These are phyloP conservation scores for Microsporum canis DNA, from an alignment of 2,329 filamentous ascomycete species.

Conservation along the genomic window DNA sequence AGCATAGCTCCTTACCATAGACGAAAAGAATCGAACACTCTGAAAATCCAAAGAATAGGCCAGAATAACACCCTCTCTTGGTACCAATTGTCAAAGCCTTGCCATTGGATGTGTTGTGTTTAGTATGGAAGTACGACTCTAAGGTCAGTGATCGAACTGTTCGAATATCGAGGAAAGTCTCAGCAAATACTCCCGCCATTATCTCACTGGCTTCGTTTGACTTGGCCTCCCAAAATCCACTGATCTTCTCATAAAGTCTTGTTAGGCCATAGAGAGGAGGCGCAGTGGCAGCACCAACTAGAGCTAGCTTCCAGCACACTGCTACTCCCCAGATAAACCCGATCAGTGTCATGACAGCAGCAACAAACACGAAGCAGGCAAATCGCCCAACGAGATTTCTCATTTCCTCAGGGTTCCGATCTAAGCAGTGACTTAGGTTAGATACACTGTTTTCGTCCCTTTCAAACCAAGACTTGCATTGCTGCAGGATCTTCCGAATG, in stretches of 20 bases:
- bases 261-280: constrained; percentile 59
- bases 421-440: constrained; percentile 58
- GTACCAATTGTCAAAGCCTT: constrained; percentile 51
- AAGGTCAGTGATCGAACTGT: constrained; percentile 66
- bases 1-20: constrained; percentile 33
- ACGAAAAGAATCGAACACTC: constrained; percentile 62
- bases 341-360: constrained; percentile 54
- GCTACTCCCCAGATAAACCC: constrained; percentile 62
- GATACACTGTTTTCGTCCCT: constrained; percentile 51
- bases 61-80: constrained; percentile 54
- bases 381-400: constrained; percentile 71
- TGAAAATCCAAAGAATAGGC: constrained; percentile 64
- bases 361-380: constrained; percentile 56
- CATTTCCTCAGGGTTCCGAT: constrained; percentile 79
- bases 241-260: constrained; percentile 53
- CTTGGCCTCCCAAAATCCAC: constrained; percentile 58
- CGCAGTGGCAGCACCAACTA: constrained; percentile 59
- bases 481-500: constrained; percentile 57
- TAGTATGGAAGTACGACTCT: constrained; percentile 57
- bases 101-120: constrained; percentile 45
- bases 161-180: constrained; percentile 67
- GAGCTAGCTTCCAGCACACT: constrained; percentile 67
- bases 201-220: constrained; percentile 53
- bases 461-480: constrained; percentile 72
- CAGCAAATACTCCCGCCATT: constrained; percentile 54